Evolutionary conservation across 345 rosid species (phyloP), one percentile per base, ranked within the genome.

Genomic region (Heritiera fomes): DNA sequence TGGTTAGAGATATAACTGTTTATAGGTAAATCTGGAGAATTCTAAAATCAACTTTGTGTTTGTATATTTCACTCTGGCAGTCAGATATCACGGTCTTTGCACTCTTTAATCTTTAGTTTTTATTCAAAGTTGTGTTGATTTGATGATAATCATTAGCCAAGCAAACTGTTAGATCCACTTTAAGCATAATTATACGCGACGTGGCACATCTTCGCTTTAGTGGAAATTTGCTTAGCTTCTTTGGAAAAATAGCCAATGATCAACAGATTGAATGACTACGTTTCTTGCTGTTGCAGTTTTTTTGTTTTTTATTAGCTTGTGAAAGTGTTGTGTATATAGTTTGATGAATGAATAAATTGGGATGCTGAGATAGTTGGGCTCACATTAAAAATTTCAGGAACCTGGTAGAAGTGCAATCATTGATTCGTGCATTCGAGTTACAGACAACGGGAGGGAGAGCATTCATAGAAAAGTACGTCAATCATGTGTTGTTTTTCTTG

Each of bases 361-460:
- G 64, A n/a, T 38, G 18, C 3, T 59, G 38, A 23, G 76, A 73
- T 4, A 38, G 20, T 59, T 41, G 13, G 13, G 67, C 38, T 59
- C 50, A 58, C 14, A 41, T 20, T 14, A 0, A 50, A 5, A 49
- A 49, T 80, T 69, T 56, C 88, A 93, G 98, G 88, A 82, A 75
- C 92, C 89, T 77, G 90, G 89, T 78, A 87, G 94, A 89, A 95
- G 98, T 82, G 97, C 94, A 3, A 82, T 89, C 2, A 83, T 95
- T 71, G 98, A 93, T 83, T 89, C 92, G 18, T 91, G 97, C 83
- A 95, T 95, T 73, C 92, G 98, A 28, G 98, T 95, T 41, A 86
- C 89, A 14, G 98, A 93, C 83, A 91, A 93, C 67, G 98, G 98
- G 67, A 93, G 98, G 78, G 98, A 90, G 82, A 95, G 87, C 88